Evolutionary conservation across 1,284 basidiomycete species (phyloP), one percentile per base, ranked within the genome.

Genomic region (Xanthoconium separans): DNA sequence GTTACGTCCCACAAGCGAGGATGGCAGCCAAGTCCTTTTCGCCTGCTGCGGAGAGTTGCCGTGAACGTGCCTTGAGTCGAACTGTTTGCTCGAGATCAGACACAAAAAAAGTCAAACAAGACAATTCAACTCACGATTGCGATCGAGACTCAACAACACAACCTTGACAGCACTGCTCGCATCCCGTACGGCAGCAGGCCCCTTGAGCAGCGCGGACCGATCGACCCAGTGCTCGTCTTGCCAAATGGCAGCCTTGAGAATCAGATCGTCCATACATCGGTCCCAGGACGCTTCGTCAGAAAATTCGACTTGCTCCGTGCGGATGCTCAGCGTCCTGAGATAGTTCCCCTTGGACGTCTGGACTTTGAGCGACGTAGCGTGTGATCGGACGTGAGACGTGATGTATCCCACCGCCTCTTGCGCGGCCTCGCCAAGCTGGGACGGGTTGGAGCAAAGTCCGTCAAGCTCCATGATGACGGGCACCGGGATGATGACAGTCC

Each of bases 381-480:
- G 88, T 6, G 85, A 80, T 47, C 88, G 88, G 56, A 98, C 75
- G 59, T 86, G 86, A n/a, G 80, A 75, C 16, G 83, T 84, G 61
- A 98, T 81, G 65, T 93, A 95, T 0, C 76, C 62, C 50, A 97
- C 77, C 0, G 94, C 91, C 15, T 78, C 75, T 30, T 77, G 74
- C 0, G 96, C 95, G 0, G 84, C 80, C 50, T 83, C 81, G 44
- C 87, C 89, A 13, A 95, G 82, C 29, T 75, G 16, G 0, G 84
- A 81, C 0, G 76, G 60, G 65, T 93, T 91, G 54, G 79, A 77
- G 0, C 84, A 80, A 33, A 98, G 81, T 13, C 95, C 94, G 63
- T 99, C 96, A 11, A 99, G 85, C 65, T 99, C 96, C 77, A 95
- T 98, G 63, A 98, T 82, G 52, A 97, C 96, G 0, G 94, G 94